Conservation (phyloP, 768 basidiomycete species). For the Tremella mesenterica region DNA sequence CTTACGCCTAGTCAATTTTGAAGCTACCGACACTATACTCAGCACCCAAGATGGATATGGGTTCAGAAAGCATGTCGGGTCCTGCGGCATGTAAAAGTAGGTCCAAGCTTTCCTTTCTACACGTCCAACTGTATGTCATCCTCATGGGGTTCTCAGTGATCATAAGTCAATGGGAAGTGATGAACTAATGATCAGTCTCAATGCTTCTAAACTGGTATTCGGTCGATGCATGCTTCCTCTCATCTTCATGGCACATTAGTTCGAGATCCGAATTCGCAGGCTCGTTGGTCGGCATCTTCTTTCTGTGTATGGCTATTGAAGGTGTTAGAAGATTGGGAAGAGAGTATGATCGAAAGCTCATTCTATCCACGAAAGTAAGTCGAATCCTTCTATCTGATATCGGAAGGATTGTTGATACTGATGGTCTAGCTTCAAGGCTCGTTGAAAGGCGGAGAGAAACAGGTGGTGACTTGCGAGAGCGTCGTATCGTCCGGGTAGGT, state of each 20-base stretch:
- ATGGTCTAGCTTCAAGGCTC: too few relatives aligned
- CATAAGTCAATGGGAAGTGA: background rate
- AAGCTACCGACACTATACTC: too few relatives aligned
- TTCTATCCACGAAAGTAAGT: conserved; percentile 12
- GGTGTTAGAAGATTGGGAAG: conserved; percentile 36
- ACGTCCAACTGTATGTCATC: background rate
- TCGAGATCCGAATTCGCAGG: conserved; percentile 39
- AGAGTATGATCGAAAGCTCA: conserved; percentile 41
- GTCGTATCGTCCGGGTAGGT: too few relatives aligned
- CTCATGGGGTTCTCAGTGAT: too few relatives aligned
- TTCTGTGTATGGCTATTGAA: conserved; percentile 42
- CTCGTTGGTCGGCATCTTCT: conserved; percentile 43
- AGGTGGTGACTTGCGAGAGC: too few relatives aligned
- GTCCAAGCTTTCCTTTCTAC: too few relatives aligned
- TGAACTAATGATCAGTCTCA: conserved; percentile 18
- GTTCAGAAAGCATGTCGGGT: conserved; percentile 6
- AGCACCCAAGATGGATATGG: conserved; percentile 11
- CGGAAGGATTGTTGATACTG: too few relatives aligned
- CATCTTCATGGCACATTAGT: conserved; percentile 35
- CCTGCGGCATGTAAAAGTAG: conserved; percentile 18
- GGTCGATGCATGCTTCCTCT: conserved; percentile 44
- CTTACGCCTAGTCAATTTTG: too few relatives aligned
- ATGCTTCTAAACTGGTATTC: conserved; percentile 45
- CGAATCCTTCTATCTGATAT: too few relatives aligned
- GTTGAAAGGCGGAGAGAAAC: too few relatives aligned